Evolutionary conservation across 768 basidiomycete species (phyloP), one percentile per base, ranked within the genome.

Genomic region (Lactarius hengduanensis): DNA sequence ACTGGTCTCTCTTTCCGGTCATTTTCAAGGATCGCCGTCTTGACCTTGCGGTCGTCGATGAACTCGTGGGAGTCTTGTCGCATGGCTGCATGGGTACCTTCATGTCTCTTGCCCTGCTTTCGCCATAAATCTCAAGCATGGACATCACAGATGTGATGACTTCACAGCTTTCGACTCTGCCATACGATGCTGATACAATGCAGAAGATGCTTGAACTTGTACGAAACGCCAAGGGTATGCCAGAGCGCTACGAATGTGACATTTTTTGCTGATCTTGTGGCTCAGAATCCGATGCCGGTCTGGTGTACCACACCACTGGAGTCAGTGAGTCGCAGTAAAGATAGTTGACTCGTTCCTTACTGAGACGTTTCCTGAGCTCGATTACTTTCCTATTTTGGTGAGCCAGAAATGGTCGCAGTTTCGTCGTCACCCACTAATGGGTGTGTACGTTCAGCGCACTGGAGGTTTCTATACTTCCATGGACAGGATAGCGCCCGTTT

Each of bases 61-160:
- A 74, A 38, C 77, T 72, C 5, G 73, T 74, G 40, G 83, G 81
- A 3, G 26, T 26, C 26, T 53, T 53, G 26, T 26, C 50, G 5
- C 13, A 53, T 53, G 50, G 50, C 11, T 26, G 81, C 68, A 71
- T 82, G 15, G 74, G 84, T 83, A 43, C 16, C 0, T 34, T 16
- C 16, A 5, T 40, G 15, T 28, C 9, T 60, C 8, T n/a, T 20
- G 41, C 40, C 9, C 11, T 28, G 2, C 13, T 15, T n/a, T 20
- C 8, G 4, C n/a, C 11, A 26, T 53, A 13, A 26, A 7, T 32
- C 56, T 57, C 56, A 57, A 10, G 4, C 26, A 20, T 32, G 8
- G 11, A 22, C 10, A 53, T 13, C 5, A 26, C 26, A 60, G 59
- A 60, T 53, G 13, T 53, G 13, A 26, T 53, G 13, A 53, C 50